Evolutionary conservation across 148 eudicot species (phyloP), one percentile per base, ranked within the genome.

Genomic region (Silene uniflora): DNA sequence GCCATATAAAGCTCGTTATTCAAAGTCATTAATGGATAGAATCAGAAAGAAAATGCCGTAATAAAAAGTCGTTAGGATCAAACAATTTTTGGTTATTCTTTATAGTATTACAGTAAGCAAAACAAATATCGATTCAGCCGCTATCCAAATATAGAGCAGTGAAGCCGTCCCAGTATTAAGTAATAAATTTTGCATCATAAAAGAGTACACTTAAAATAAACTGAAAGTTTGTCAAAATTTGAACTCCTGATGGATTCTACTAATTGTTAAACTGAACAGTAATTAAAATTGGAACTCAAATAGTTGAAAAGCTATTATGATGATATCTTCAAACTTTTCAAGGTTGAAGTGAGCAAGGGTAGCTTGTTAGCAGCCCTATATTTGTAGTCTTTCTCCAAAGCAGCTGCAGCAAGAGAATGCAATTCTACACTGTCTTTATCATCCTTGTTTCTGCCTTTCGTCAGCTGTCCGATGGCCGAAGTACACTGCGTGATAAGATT

Each of bases 381-480:
- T 88, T 95, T 90, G 84, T 92, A 95, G 46, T 80, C 90, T 78
- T 85, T 95, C 82, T 89, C 92, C 84, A 95, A 83, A 71, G 88
- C 97, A 19, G 76, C 72, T 7, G 88, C 93, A 17, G 93, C 92
- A 42, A 95, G 91, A 42, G 89, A 81, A 63, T 85, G 97, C 83
- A 93, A 78, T 73, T 91, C 95, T 0, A 66, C 69, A 82, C 73
- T 81, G 35, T 94, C 98, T 52, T 91, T 89, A 66, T 93, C 93
- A 17, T 93, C 98, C 83, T 90, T 95, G 88, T 87, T 94, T 78
- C 91, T 89, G 24, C 97, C 95, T 88, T 88, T 94, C 9, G 89
- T 72, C 78, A 90, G 80, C 76, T 90, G 90, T 24, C 83, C 85
- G 16, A 94, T 89, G 52, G 89, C 97, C 56, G 83, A 78, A 12